phyloP scores from a whole-genome alignment of 495 filamentous ascomycete species.

The Cryomyces antarcticus region DNA sequence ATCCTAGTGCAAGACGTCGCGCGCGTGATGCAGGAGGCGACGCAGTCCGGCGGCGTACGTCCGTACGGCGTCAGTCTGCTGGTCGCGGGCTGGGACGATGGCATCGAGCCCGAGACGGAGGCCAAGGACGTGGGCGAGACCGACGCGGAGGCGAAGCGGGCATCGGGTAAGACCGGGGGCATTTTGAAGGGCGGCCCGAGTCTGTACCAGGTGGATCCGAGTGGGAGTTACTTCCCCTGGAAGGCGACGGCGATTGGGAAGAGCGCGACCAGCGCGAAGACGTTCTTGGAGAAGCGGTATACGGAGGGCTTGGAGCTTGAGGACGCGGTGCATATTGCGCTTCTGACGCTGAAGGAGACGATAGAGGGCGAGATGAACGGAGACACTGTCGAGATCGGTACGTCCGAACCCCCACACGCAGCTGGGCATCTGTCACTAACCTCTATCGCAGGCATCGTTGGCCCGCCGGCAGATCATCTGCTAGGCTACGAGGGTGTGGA shows the following conservation, averaged over 20 bases:
- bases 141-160: slow-evolving; percentile 48
- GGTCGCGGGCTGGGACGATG: slow-evolving; percentile 96
- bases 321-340: slow-evolving; percentile 95
- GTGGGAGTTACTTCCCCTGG: slow-evolving; percentile 95
- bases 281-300: slow-evolving; percentile 96
- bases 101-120: slow-evolving; percentile 58
- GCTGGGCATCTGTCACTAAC: slow-evolving; percentile 24
- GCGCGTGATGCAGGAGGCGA: slow-evolving; percentile 95
- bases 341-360: slow-evolving; percentile 94
- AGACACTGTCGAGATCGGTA: slow-evolving; percentile 96
- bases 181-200: slow-evolving; percentile 91
- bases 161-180: slow-evolving; percentile 68
- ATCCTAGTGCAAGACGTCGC: slow-evolving; percentile 98
- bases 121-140: slow-evolving; percentile 21
- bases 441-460: slow-evolving; percentile 56
- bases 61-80: slow-evolving; percentile 94
- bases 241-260: slow-evolving; percentile 98
- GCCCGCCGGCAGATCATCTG: slow-evolving; percentile 77
- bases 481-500: slow-evolving; percentile 87
- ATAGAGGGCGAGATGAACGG: slow-evolving; percentile 99
- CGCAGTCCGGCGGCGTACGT: slow-evolving; percentile 88
- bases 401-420: too few species aligned
- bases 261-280: slow-evolving; percentile 94
- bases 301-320: slow-evolving; percentile 93
- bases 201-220: slow-evolving; percentile 95